Percentiles rank a stretch among this genome's conserved stretches.
Conservation (phyloP, 2,329 filamentous ascomycete species). For the Exophiala viscosa region DNA sequence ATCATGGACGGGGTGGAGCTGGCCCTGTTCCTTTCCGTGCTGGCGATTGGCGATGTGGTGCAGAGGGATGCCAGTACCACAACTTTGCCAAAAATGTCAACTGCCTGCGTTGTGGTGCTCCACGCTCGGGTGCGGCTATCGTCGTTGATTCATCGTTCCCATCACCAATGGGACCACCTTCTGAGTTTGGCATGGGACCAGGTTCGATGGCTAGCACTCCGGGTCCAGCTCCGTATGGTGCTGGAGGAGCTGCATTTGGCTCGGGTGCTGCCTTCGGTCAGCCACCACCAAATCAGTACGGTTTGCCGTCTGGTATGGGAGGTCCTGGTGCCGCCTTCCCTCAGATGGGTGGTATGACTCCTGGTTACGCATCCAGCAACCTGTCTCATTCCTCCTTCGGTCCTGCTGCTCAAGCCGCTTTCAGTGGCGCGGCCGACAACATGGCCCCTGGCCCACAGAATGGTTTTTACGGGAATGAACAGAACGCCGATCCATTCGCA, state of each 20-base stretch:
- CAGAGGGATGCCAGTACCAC: constrained; percentile 95
- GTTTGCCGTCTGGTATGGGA: constrained; percentile 77
- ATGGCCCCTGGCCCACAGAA: constrained; percentile 67
- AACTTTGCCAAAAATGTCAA: constrained; percentile 99
- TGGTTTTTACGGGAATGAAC: constrained; percentile 61
- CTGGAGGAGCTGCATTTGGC: constrained; percentile 64
- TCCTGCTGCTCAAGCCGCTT: constrained; percentile 87
- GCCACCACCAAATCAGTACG: constrained; percentile 74
- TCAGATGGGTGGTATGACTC: constrained; percentile 60
- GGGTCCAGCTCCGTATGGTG: constrained; percentile 71
- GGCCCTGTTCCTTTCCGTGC: constrained; percentile 94
- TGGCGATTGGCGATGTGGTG: constrained; percentile 98
- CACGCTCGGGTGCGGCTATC: constrained; percentile 86
- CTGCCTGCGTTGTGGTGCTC: constrained; percentile 92
- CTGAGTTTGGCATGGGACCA: constrained; percentile 76
- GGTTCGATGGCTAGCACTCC: constrained; percentile 82
- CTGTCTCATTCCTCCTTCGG: constrained; percentile 85
- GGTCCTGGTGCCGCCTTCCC: constrained; percentile 75
- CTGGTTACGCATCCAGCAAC: constrained; percentile 72
- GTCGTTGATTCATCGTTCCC: constrained; percentile 91
- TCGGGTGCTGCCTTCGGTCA: constrained; percentile 61
- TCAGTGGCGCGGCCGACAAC: constrained; percentile 81
- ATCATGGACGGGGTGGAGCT: constrained; percentile 62
- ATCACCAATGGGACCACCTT: constrained; percentile 78
- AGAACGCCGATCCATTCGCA: constrained; percentile 59